Base-by-base conservation (phyloP, 495 filamentous ascomycete genomes). In the Penicillium subrubescens region DNA sequence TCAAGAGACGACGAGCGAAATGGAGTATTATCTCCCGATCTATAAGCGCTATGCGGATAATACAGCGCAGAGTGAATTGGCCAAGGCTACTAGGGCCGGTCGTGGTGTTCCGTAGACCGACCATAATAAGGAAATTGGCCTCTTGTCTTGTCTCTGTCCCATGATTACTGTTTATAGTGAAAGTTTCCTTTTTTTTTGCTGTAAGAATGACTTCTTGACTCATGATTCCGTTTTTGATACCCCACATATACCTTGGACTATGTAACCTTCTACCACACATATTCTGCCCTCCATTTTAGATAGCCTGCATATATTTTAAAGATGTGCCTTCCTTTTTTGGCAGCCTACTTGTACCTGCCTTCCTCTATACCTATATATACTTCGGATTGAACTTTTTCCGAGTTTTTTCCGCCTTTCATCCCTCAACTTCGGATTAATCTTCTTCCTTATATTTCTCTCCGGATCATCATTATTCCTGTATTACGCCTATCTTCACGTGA, bases 11-110 rank as follows among this genome's bases (percentile, higher is more conserved):
- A 86, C 79, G 76, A 91, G 88, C 65, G 83, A 86, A 21, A 84
- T 75, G 46, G 83, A 87, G 55, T 74, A 86, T 69, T 90, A 89
- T 68, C 68, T 87, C 56, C 81, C 80, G 2, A 88, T 88, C 56
- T 92, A 91, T 71, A 81, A 86, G 72, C 75, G 87, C 59, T 92
- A 92, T 81, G 89, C 88, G 15, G 87, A 92, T 54, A 83, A 92
- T 74, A 85, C 80, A n/a, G 89, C 89, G 50, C 84, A 89, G 75
- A 88, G 86, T 56, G 86, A 91, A 73, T 74, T 90, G 59, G 89
- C 84, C 21, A 87, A 90, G 77, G 89, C 88, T 31, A 90, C 84
- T 12, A 80, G 88, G 69, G 76, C 80, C 65, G 89, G 88, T 8
- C 82, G 77, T 62, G 84, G 79, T 19, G 83, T 92, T 62, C 88